Conservation (phyloP, 192 early-diverging fungal genomes). For the Entomortierella parvispora region DNA sequence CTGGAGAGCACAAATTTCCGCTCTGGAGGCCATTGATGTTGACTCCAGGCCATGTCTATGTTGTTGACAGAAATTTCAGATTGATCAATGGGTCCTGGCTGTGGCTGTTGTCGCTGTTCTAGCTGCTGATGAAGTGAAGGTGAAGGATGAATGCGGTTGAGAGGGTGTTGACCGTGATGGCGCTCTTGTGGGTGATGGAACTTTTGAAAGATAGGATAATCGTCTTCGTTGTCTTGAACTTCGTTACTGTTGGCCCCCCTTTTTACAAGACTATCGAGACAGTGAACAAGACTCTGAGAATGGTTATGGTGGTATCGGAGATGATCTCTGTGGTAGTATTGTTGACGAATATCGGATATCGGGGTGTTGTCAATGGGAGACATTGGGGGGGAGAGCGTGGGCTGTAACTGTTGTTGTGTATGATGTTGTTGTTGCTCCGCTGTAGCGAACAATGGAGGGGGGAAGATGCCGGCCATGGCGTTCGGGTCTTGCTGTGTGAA, state of each 20-base stretch:
- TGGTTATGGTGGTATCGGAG: not conserved
- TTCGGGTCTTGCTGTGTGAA: not conserved
- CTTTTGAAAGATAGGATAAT: not conserved
- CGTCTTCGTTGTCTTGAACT: not conserved
- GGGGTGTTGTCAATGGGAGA: not conserved
- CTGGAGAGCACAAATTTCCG: conserved; percentile 7
- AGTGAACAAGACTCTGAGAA: no score
- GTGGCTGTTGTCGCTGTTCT: not conserved
- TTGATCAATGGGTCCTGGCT: not conserved
- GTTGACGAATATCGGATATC: not conserved
- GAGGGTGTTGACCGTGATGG: conserved; percentile 12
- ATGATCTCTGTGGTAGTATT: not conserved
- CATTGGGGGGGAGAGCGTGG: not conserved
- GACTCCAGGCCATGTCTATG: no score
- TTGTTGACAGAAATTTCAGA: no score
- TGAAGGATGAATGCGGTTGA: conserved; percentile 5
- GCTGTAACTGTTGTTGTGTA: not conserved
- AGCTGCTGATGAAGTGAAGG: not conserved
- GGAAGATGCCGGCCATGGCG: conserved; percentile 17
- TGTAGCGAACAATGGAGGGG: conserved; percentile 24
- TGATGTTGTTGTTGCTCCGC: not conserved
- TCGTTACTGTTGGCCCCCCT: not conserved
- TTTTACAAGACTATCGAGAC: no score
- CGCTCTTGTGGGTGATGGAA: conserved; percentile 18
- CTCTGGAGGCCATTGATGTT: conserved; percentile 2